Conservation (phyloP, 345 rosid genomes). For the Sapria himalayana region DNA sequence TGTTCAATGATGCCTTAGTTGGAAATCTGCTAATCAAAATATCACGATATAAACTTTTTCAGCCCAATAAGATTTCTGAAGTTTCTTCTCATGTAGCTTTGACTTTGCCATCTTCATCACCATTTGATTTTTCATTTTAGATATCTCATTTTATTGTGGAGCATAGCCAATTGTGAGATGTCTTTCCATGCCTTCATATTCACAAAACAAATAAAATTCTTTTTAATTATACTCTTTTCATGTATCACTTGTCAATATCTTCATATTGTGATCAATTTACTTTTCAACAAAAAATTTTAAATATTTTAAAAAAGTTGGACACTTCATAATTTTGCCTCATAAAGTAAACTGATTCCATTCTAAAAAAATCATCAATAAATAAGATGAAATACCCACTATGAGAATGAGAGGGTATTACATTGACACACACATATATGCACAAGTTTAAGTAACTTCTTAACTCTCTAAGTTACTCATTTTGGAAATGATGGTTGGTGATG, state of each 20-base stretch:
- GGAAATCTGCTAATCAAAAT: no score
- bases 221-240: neutral
- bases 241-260: neutral
- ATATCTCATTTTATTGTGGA: conserved; percentile 4
- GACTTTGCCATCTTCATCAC: no score
- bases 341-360: neutral
- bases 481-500: neutral
- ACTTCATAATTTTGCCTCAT: neutral
- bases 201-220: neutral
- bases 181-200: neutral
- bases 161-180: neutral
- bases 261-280: neutral
- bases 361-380: neutral
- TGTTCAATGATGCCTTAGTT: no score
- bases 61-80: no score
- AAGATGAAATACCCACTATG: neutral
- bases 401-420: neutral
- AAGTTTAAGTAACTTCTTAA: neutral
- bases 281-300: neutral
- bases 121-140: no score
- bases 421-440: neutral
- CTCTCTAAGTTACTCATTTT: neutral
- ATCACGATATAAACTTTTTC: no score
- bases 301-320: neutral
- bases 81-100: no score